phyloP scores from a whole-genome alignment of 1,284 basidiomycete species.

The Schizopora paradoxa region DNA sequence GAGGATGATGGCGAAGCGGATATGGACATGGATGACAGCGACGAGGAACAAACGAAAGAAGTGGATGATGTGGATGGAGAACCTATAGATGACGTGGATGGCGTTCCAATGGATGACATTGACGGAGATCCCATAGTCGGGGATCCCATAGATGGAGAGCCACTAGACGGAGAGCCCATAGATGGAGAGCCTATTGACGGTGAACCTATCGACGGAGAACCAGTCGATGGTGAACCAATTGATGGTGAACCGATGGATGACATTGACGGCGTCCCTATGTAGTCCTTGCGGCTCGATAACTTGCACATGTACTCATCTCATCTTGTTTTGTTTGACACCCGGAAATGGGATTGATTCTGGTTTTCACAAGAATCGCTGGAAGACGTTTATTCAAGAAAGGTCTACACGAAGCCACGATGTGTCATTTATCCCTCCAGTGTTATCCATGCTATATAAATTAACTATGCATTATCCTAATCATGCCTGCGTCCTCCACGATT shows the following conservation, averaged over 20 bases:
- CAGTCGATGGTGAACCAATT: slow-evolving; percentile 28
- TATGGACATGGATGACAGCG: slow-evolving; percentile 39
- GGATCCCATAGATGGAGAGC: slow-evolving; percentile 33
- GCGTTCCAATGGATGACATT: slow-evolving; percentile 33
- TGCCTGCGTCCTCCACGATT: slow-evolving; percentile 43
- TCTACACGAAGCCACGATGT: too few species aligned
- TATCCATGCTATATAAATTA: not conserved
- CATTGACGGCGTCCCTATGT: slow-evolving; percentile 21
- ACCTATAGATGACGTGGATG: slow-evolving; percentile 35
- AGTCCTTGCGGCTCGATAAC: too few species aligned
- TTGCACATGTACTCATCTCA: too few species aligned
- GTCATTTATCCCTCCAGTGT: slow-evolving; percentile 6
- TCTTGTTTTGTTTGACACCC: too few species aligned
- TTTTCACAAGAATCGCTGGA: too few species aligned
- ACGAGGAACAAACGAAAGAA: slow-evolving; percentile 31
- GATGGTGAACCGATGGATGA: slow-evolving; percentile 19
- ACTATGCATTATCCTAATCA: slow-evolving; percentile 11
- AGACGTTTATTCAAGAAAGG: too few species aligned
- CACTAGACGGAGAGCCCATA: slow-evolving; percentile 35
- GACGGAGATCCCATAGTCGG: slow-evolving; percentile 35
- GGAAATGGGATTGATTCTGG: too few species aligned
- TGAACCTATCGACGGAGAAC: slow-evolving; percentile 30
- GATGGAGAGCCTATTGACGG: slow-evolving; percentile 37
- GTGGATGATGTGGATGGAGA: slow-evolving; percentile 36
- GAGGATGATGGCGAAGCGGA: slow-evolving; percentile 37